Evolutionary conservation across 2,329 filamentous ascomycete genomes (phyloP).

Genomic region (Nigrospora oryzae): DNA sequence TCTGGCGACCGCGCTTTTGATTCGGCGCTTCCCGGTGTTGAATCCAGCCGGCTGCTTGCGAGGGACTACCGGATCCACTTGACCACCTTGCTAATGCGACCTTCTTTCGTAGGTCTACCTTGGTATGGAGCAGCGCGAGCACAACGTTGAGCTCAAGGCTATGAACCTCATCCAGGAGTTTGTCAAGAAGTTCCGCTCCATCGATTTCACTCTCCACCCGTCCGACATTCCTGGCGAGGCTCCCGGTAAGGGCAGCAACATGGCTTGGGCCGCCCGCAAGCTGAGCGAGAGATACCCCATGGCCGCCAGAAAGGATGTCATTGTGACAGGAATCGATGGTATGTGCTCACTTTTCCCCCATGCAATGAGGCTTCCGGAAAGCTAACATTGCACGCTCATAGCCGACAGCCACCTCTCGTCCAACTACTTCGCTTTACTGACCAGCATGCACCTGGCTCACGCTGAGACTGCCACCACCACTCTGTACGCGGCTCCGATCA

Average conservation of each 20-base stretch:
- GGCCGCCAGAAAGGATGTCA: constrained; percentile 46
- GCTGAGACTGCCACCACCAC: constrained; percentile 54
- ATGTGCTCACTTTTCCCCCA: constrained; percentile 22
- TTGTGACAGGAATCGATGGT: constrained; percentile 69
- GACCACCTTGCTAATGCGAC: no score
- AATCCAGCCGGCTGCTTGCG: no score
- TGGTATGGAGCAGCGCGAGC: constrained; percentile 64
- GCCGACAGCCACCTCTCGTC: constrained; percentile 63
- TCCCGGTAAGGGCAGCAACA: constrained; percentile 68
- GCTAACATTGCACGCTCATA: constrained; percentile 25
- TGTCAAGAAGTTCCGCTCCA: constrained; percentile 54
- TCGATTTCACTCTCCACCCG: constrained; percentile 62
- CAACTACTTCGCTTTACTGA: constrained; percentile 59
- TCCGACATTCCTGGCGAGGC: constrained; percentile 57
- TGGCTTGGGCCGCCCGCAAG: constrained; percentile 61
- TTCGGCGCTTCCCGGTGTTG: no score
- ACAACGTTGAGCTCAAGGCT: constrained; percentile 52
- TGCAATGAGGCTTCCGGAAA: background rate
- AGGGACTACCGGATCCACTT: no score
- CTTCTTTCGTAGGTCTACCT: constrained; percentile 49
- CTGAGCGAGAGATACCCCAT: constrained; percentile 53
- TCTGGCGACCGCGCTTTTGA: background rate
- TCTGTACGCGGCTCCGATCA: constrained; percentile 61
- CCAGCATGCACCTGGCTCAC: constrained; percentile 51
- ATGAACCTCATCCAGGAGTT: constrained; percentile 53